Evolutionary conservation across 495 filamentous ascomycete species (phyloP), one percentile per base, ranked within the genome.

Genomic region (Cladorrhinum samala): DNA sequence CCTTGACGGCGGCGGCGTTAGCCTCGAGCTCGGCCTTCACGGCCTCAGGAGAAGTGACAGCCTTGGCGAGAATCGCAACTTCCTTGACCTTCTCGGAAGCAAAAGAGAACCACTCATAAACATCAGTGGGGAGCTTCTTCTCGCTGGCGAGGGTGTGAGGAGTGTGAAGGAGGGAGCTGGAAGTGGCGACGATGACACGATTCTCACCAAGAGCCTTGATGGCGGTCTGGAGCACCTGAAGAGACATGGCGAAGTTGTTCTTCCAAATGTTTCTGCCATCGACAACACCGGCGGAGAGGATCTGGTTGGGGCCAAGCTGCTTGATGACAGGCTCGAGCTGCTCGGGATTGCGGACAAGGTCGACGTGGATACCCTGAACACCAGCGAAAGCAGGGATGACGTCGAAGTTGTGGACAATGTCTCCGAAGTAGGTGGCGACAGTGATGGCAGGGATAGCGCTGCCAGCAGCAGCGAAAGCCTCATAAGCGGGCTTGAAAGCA

Each of bases 221-320:
- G 56, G 91, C 92, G 33, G 82, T 79, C 80, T 96, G 86, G 59
- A 92, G 84, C 63, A 80, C 81, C 77, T 88, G 89, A 60, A 96
- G 90, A 58, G 92, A 89, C 63, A 81, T 81, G 80, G 90, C 83
- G 73, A 95, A 86, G 82, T 96, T 89, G 74, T 89, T 95, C 89
- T 98, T 97, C 93, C 93, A 98, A 82, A 98, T 98, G 82, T 98
- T 98, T 67, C 93, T 88, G 62, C 93, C 94, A 65, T 97, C 91
- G 58, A 98, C 93, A 60, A 98, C 85, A 85, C 93, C 93, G 61
- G 82, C 83, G 50, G 94, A 97, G 53, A 98, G 86, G 52, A 83
- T 73, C 75, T 96, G 93, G 64, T 88, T 86, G 56, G 88, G 77
- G 62, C 91, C 89, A 45, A 98, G 87, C 78, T 98, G 65, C 58